Percentiles rank a stretch among this genome's conserved stretches.
Conservation (phyloP, 257 asterid genomes). For the Nicotiana knightiana region DNA sequence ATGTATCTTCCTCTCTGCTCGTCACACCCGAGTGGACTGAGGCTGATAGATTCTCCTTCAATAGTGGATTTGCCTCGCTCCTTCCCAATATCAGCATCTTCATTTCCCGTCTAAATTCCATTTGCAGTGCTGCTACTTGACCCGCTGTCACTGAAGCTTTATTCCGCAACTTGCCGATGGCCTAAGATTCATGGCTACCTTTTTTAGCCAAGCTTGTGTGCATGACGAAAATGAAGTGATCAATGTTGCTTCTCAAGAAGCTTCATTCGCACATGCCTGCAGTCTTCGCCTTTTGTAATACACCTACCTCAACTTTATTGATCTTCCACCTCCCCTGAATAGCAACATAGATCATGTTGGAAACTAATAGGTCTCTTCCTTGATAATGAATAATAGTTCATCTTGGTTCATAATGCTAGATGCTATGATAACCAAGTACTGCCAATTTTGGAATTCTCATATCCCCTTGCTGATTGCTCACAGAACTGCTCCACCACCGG, state of each 20-base stretch:
- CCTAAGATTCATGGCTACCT: not conserved
- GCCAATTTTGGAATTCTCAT: not conserved
- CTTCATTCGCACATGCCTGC: not conserved
- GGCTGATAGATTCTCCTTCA: not conserved
- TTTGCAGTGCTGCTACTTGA: not conserved
- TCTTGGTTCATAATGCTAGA: not conserved
- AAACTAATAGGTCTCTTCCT: not conserved
- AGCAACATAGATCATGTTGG: not conserved
- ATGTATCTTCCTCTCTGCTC: not conserved
- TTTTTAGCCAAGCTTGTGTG: not conserved
- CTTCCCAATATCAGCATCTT: not conserved
- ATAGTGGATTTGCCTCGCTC: not conserved
- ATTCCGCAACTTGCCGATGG: not conserved
- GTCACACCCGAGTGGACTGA: not conserved
- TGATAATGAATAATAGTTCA: not conserved
- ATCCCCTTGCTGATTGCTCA: not conserved
- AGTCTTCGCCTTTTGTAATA: not conserved
- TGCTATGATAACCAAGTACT: not conserved
- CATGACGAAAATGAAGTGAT: not conserved
- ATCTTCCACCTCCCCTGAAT: not conserved
- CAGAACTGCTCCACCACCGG: not conserved
- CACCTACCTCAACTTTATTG: not conserved
- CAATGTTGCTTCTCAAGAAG: not conserved
- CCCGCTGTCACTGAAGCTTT: not conserved
- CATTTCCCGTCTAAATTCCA: not conserved